Evolutionary conservation across 345 rosid species (phyloP).

Genomic region (Gossypioides kirkii): DNA sequence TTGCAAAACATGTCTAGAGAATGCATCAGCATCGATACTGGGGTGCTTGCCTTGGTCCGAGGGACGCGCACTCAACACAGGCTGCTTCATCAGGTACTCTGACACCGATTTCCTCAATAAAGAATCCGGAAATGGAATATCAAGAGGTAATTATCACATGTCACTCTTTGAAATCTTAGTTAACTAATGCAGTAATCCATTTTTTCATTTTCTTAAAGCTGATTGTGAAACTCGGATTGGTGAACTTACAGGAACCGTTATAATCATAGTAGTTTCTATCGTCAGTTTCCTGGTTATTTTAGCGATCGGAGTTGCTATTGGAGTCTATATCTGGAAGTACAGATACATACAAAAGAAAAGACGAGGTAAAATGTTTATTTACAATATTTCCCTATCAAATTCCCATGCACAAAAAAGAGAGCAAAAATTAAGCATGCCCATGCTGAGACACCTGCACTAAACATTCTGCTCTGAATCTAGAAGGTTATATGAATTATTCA

Average conservation of each 20-base stretch:
- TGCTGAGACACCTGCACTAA: background rate
- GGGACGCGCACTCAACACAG: constrained; percentile 77
- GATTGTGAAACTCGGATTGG: background rate
- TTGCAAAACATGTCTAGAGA: constrained; percentile 64
- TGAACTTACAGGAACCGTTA: constrained; percentile 45
- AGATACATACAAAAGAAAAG: constrained; percentile 15
- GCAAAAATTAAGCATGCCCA: too few species aligned
- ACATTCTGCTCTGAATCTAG: too few species aligned
- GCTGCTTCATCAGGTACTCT: constrained; percentile 80
- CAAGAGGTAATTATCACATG: constrained; percentile 41
- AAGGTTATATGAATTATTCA: background rate
- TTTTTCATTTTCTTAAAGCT: background rate
- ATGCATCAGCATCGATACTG: constrained; percentile 54
- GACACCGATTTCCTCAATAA: constrained; percentile 68
- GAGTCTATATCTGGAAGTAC: constrained; percentile 43
- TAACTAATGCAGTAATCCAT: background rate
- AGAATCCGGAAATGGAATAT: constrained; percentile 39
- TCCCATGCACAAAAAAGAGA: too few species aligned
- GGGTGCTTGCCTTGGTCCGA: constrained; percentile 84
- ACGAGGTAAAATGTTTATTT: constrained; percentile 5
- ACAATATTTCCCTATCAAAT: background rate
- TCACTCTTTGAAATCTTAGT: background rate
- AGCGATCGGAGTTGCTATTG: constrained; percentile 46
- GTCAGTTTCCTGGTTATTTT: constrained; percentile 61
- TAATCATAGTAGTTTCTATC: constrained; percentile 63